Percentiles rank a stretch among this genome's conserved stretches.
Evolutionary conservation across 192 early-diverging fungal species (phyloP).

Genomic region (Coemansia erecta): DNA sequence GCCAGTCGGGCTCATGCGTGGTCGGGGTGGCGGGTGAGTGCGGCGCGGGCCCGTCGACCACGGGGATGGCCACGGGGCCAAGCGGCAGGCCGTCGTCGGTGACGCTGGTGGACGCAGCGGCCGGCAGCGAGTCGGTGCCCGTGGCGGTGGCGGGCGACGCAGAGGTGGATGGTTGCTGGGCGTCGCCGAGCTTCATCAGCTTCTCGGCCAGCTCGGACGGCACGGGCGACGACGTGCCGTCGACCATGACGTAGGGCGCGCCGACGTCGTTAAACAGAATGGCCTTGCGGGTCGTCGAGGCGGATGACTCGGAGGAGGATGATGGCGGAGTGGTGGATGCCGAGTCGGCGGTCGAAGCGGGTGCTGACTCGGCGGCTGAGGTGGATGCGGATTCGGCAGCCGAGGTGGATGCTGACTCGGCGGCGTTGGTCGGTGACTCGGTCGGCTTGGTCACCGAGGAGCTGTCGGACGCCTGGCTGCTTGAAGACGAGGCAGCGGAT

Average conservation of each 20-base stretch:
- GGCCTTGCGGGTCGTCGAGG: conserved; percentile 13
- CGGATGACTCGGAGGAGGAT: neutral
- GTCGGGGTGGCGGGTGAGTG: neutral
- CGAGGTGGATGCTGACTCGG: neutral
- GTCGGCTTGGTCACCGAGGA: neutral
- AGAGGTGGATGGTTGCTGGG: neutral
- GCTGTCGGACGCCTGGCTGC: neutral
- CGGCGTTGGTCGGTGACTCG: neutral
- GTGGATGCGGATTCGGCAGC: conserved; percentile 3
- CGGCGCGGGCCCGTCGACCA: conserved; percentile 17
- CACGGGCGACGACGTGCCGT: conserved; percentile 30
- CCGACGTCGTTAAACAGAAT: conserved; percentile 49
- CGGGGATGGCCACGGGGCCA: conserved; percentile 29
- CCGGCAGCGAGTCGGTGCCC: too few species aligned
- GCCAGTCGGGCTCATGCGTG: conserved; percentile 2
- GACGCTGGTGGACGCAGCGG: conserved; percentile 1
- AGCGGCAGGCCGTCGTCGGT: conserved; percentile 10
- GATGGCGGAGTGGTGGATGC: neutral
- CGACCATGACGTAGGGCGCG: conserved; percentile 33
- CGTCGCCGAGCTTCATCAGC: conserved; percentile 33
- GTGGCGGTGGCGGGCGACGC: neutral
- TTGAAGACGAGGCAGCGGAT: neutral
- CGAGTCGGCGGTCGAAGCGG: neutral
- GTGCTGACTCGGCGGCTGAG: neutral
- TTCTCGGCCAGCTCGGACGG: conserved; percentile 37